Conservation (phyloP, 495 filamentous ascomycete genomes). For the Aspergillus biplanus region DNA sequence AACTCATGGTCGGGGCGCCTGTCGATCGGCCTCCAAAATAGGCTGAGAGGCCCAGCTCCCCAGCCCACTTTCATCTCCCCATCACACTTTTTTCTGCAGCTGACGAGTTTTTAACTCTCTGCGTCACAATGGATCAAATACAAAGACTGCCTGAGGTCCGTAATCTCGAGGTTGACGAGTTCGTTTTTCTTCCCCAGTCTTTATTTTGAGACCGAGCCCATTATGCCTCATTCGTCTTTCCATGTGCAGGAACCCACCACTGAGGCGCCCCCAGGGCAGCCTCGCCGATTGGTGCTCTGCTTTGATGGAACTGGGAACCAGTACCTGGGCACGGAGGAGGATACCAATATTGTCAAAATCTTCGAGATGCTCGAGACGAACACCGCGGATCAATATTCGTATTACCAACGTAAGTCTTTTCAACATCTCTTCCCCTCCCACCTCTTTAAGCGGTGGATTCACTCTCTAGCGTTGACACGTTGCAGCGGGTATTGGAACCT, state of each 20-base stretch:
- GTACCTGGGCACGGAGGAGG: constrained; percentile 20
- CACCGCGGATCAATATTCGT: constrained; percentile 15
- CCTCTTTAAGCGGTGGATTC: not conserved
- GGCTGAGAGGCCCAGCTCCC: constrained; percentile 6
- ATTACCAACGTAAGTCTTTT: constrained; percentile 21
- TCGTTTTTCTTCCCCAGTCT: not conserved
- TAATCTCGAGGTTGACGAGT: not conserved
- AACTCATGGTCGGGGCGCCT: constrained; percentile 14
- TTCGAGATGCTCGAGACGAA: constrained; percentile 22
- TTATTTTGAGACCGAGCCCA: not conserved
- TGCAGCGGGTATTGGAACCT: constrained; percentile 23
- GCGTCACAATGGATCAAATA: not conserved
- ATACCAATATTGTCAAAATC: constrained; percentile 26
- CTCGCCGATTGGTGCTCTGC: constrained; percentile 21
- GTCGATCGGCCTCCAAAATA: constrained; percentile 6
- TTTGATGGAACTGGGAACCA: constrained; percentile 27
- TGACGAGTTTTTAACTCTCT: not conserved
- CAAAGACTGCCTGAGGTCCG: not conserved
- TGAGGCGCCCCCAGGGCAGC: constrained; percentile 10
- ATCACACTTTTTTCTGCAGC: constrained; percentile 1
- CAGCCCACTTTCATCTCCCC: not conserved
- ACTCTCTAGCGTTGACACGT: not conserved
- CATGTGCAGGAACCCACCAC: not conserved
- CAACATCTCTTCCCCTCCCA: not conserved
- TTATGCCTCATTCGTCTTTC: constrained; percentile 3